Evolutionary conservation across 1,284 basidiomycete species (phyloP).

Genomic region (Ceratobasidium sp.): DNA sequence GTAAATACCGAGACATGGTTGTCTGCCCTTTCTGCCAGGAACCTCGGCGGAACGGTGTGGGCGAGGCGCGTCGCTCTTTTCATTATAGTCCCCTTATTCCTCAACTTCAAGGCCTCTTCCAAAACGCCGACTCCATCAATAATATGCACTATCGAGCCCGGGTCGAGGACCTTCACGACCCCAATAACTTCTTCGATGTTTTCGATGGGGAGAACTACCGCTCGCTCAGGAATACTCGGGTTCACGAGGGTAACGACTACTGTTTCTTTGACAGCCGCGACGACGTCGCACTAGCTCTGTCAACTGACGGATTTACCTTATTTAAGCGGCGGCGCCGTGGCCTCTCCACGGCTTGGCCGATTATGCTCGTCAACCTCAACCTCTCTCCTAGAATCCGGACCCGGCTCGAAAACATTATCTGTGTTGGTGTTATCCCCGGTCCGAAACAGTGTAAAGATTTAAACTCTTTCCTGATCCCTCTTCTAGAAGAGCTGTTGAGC

Average conservation of each 20-base stretch:
- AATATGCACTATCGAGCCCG: neutral
- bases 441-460: slow-evolving; percentile 31
- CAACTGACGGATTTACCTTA: neutral
- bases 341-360: slow-evolving; percentile 24
- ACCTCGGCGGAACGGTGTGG: neutral
- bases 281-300: slow-evolving; percentile 12
- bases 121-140: neutral
- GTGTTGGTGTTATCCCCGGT: slow-evolving; percentile 30
- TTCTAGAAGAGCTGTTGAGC: slow-evolving; percentile 19
- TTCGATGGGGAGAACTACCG: neutral
- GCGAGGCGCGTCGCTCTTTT: neutral
- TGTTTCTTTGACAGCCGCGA: slow-evolving; percentile 1
- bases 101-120: slow-evolving; percentile 17
- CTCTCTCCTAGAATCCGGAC: slow-evolving; percentile 14
- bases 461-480: slow-evolving; percentile 22
- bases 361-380: slow-evolving; percentile 33
- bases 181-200: neutral
- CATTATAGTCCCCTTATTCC: slow-evolving; percentile 21
- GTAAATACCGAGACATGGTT: neutral
- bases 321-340: slow-evolving; percentile 45
- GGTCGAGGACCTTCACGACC: neutral
- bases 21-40: neutral
- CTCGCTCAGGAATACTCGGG: neutral
- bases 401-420: slow-evolving; percentile 33
- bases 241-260: neutral